phyloP scores from a whole-genome alignment of 1,284 basidiomycete genomes.

The Malassezia equina region DNA sequence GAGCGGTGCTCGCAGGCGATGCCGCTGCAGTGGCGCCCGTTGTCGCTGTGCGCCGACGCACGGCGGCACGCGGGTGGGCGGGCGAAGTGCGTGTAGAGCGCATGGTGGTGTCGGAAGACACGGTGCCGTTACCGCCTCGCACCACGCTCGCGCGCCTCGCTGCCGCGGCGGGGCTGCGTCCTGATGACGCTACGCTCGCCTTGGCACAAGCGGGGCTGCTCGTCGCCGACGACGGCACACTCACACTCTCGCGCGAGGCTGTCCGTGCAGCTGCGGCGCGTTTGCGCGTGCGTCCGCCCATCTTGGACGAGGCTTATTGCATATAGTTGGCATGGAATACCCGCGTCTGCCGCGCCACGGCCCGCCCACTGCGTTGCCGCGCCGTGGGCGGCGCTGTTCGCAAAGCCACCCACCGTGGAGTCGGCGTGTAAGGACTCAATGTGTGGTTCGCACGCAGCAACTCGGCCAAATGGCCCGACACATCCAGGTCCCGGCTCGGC shows the following conservation, averaged over 20 bases:
- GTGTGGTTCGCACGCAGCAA: conserved; percentile 41
- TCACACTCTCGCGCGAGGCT: neutral
- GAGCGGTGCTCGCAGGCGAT: conserved; percentile 10
- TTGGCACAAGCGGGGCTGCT: conserved; percentile 76
- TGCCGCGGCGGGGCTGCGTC: conserved; percentile 65
- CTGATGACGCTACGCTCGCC: conserved; percentile 78
- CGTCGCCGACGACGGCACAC: conserved; percentile 40
- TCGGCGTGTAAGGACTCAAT: conserved; percentile 35
- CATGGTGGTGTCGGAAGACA: neutral
- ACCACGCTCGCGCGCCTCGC: conserved; percentile 55
- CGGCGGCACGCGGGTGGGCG: conserved; percentile 19
- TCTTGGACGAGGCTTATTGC: conserved; percentile 17
- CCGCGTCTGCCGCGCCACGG: conserved; percentile 11
- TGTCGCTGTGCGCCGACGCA: neutral
- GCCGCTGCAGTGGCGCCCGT: neutral
- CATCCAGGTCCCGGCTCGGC: neutral
- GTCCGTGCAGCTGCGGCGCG: conserved; percentile 6
- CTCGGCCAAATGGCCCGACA: conserved; percentile 32
- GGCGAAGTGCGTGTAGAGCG: conserved; percentile 14
- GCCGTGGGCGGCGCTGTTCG: conserved; percentile 27
- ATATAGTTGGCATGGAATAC: conserved; percentile 6
- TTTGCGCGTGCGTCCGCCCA: conserved; percentile 3
- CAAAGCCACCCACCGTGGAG: conserved; percentile 38
- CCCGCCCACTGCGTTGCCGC: conserved; percentile 1
- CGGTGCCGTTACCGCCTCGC: conserved; percentile 13